Percentiles rank a stretch among this genome's conserved stretches.
These are phyloP conservation scores for Echites panduratus DNA, from an alignment of 257 asterid genomes.

Conservation along the genomic window DNA sequence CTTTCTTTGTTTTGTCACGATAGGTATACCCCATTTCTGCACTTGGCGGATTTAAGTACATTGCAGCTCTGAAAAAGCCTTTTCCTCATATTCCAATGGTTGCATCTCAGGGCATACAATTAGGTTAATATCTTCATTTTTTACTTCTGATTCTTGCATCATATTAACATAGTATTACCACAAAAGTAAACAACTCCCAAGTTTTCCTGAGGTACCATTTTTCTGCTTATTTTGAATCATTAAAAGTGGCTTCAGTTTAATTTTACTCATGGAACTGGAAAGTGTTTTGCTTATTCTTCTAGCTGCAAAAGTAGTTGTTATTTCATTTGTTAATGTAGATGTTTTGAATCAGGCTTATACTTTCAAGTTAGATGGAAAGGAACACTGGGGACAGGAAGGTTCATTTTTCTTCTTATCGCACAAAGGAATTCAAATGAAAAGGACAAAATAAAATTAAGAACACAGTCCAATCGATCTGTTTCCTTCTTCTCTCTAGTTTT, in stretches of 20 bases:
- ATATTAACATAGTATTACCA: background rate
- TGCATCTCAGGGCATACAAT: constrained; percentile 80
- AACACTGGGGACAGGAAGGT: background rate
- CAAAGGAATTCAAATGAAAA: background rate
- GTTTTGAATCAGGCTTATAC: background rate
- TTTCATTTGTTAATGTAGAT: background rate
- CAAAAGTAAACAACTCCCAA: background rate
- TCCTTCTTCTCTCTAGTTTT: background rate
- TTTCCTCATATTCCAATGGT: constrained; percentile 72
- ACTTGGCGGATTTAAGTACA: constrained; percentile 67
- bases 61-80: constrained; percentile 65
- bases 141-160: background rate
- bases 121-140: constrained; percentile 37
- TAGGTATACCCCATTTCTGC: constrained; percentile 79
- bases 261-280: background rate
- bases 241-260: background rate
- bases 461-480: background rate
- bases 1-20: constrained; percentile 14
- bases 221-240: background rate
- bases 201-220: background rate
- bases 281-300: background rate
- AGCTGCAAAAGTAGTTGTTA: background rate
- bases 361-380: background rate
- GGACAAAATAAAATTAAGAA: background rate
- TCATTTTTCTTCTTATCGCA: background rate